Base-by-base conservation (phyloP, 331 rosid species). In the Ulmus americana region DNA sequence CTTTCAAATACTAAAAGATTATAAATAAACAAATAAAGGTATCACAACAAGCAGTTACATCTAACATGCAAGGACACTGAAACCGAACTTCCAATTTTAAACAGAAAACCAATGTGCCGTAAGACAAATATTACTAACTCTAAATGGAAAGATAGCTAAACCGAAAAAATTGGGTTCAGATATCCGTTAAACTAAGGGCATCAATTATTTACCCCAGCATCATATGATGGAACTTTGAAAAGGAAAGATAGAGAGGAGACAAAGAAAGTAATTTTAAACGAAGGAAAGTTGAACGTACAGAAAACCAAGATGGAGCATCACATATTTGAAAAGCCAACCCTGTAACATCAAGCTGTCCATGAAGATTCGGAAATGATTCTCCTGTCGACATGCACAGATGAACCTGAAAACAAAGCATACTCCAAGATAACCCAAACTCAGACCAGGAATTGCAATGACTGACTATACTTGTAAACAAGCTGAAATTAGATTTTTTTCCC, bases 301-400 rank as follows among this genome's bases (percentile, higher is more conserved):
- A 82, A 78, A 92, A 92, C 71, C 86, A 52, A 11, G 98, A 92
- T 15, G 97, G 82, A 55, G 95, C 95, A 72, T 77, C 89, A 68
- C 59, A 72, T 75, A 84, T 74, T 72, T 82, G 90, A 82, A 92
- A 92, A 72, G 82, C 86, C 89, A 87, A 68, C 63, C 95, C 97
- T 0, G 74, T 85, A 76, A 85, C 85, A 16, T 92, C 90, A 80
- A 89, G 91, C 74, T 83, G 98, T 74, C 98, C 98, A 45, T 92
- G 85, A 74, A 86, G 81, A 74, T 89, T 89, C 42, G 95, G 95
- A 79, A 92, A 92, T 52, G 80, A 76, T 80, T 89, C 98, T 77
- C 88, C 95, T 54, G 70, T 80, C 61, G 97, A 87, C 98, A 92
- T 70, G 85, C 95, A 86, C 76, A 92, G 54, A 76, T 89, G 96